Base-by-base conservation (phyloP, 169 alveolate genomes). In the Eimeria acervulina region DNA sequence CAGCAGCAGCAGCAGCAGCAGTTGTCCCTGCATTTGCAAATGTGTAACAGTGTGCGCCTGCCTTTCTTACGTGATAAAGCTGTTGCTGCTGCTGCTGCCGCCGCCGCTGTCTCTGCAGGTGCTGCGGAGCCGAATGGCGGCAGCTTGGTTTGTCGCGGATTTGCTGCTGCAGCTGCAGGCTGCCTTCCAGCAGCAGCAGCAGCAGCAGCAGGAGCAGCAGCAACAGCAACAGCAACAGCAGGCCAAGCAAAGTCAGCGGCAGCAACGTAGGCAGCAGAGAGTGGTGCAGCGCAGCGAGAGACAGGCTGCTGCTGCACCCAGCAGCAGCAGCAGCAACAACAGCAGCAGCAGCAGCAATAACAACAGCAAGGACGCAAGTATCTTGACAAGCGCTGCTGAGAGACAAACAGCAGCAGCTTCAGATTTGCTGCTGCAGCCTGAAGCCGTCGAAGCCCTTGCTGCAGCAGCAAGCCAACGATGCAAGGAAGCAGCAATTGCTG, bases 91-190 rank as follows among this genome's bases (percentile, higher is more conserved):
- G 55, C 44, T 40, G 66, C 89, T 78, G 89, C 47, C 15, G 7
- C 23, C 47, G 85, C 4, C 21, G 1, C 85, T 74, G 40, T 74
- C 2, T 23, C 51, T 72, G 55, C 89, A 78, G 89, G 89, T 78
- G 89, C 89, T 78, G 89, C 59, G 89, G 44, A 78, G 63, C 66
- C 68, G 89, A 38, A 78, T 78, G 89, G 89, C 89, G 28, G 89
- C 89, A 10, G 89, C 89, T 0, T 78, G 89, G 89, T 78, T 51
- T 51, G 33, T 78, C 13, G 89, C 89, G 2, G 89, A 78, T 78
- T 21, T 78, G 89, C 89, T 78, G 68, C 66, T 78, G 33, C 66
- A 78, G 68, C 89, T 78, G 8, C 89, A 78, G 21, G 59, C 59
- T 51, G 59, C 59, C 15, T 51, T 51, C 59, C 93, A 55, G 52